A percentile compares a stretch with the other conserved stretches of the same genome.
phyloP scores from a whole-genome alignment of 2,329 filamentous ascomycete genomes.

The Microthyrium microscopicum region DNA sequence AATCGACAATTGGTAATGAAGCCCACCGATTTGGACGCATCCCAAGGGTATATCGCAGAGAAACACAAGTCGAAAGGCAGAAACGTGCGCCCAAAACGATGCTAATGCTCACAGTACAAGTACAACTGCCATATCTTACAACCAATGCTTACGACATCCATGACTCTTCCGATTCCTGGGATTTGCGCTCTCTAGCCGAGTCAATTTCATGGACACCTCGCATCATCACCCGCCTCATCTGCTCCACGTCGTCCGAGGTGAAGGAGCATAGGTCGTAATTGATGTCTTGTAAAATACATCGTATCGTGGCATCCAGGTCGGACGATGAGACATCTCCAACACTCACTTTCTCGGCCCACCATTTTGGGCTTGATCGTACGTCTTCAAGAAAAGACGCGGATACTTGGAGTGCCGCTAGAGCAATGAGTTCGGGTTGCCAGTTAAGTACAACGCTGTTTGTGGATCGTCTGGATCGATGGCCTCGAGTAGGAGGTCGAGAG shows the following conservation, averaged over 20 bases:
- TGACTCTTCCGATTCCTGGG: too few species aligned
- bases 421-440: slow-evolving; percentile 17
- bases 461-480: slow-evolving; percentile 3
- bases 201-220: slow-evolving; percentile 9
- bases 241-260: slow-evolving; percentile 16
- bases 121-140: too few species aligned
- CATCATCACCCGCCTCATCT: slow-evolving; percentile 16
- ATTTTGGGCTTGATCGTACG: slow-evolving; percentile 14
- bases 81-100: too few species aligned
- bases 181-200: slow-evolving; percentile 12
- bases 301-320: slow-evolving; percentile 18
- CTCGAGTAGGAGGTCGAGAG: slow-evolving; percentile 2
- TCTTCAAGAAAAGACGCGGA: slow-evolving; percentile 20
- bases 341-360: slow-evolving; percentile 19
- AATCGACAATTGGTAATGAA: too few species aligned
- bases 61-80: too few species aligned
- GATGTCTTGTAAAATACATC: slow-evolving; percentile 19
- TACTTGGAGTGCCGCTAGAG: slow-evolving; percentile 19
- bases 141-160: too few species aligned
- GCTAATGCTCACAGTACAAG: too few species aligned
- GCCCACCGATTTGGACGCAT: too few species aligned
- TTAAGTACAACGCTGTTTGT: neutral
- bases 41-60: too few species aligned
- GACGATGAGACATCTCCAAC: slow-evolving; percentile 13
- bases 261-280: slow-evolving; percentile 22